Base-by-base conservation (phyloP, 2,329 filamentous ascomycete genomes). In the Penicillium sclerotigenum region DNA sequence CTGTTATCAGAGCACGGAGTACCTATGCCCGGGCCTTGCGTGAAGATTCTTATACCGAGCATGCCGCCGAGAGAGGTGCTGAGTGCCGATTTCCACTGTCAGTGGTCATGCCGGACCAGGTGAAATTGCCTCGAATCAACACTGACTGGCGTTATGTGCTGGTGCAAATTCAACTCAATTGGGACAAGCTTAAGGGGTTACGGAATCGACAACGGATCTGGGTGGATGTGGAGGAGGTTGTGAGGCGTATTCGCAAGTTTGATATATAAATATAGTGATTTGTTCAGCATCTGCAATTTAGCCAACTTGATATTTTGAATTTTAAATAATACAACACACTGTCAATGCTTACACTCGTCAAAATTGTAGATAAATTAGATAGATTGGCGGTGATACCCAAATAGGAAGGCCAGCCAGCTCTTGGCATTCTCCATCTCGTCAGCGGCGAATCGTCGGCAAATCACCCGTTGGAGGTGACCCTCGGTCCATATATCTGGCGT, bases 181-280 rank as follows among this genome's bases (percentile, higher is more conserved):
- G 61, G 56, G 29, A 37, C n/a, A 26, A 53, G 1, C 53, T 69
- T 9, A 70, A 62, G 42, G 66, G 67, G 0, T 36, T 69, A 29
- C 42, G 38, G 34, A 70, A 70, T 51, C 54, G 66, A 18, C 29
- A 54, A 47, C 52, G 67, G 33, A 64, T 70, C 26, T 70, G 64
- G 62, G 42, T 7, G 13, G 45, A 54, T 26, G 24, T 50, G 22
- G 55, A 62, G 16, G 57, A 63, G 33, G 59, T 68, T 29, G 74
- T 79, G 63, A 71, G 74, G 20, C 79, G 81, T 31, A 73, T 74
- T 22, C 29, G 51, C 24, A 59, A 40, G 18, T 34, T 37, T 36
- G 55, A 49, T 14, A 0, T 9, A 18, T 45, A 29, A 10, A 8
- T 7, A 14, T 16, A 5, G 9, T 2, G 20, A n/a, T 33, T 5